phyloP scores from a whole-genome alignment of 305 asterid genomes.

The Striga hermonthica region DNA sequence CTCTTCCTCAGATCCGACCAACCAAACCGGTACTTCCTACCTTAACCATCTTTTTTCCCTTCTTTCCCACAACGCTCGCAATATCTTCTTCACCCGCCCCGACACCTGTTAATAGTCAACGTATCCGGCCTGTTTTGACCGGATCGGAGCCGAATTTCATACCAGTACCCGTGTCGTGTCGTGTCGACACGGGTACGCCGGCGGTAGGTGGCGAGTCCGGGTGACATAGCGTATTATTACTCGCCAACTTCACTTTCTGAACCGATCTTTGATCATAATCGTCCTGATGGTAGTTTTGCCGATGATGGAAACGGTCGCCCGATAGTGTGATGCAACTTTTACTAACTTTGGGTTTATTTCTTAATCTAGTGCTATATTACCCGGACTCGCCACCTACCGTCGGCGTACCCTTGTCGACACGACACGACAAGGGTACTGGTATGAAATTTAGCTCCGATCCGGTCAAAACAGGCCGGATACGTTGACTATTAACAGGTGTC shows the following conservation, averaged over 20 bases:
- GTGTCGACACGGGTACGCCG: neutral
- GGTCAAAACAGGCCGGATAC: neutral
- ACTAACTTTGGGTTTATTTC: neutral
- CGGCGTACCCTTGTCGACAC: neutral
- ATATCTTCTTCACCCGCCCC: neutral
- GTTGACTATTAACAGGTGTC: too few species aligned
- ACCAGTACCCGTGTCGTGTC: too few species aligned
- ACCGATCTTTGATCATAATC: constrained; percentile 22
- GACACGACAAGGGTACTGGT: too few species aligned
- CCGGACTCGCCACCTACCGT: neutral
- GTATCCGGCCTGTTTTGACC: neutral
- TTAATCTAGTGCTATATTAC: neutral
- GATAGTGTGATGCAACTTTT: constrained; percentile 33
- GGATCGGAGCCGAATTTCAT: too few species aligned
- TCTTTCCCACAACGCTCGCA: too few species aligned
- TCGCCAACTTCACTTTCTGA: constrained; percentile 29
- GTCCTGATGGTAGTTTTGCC: constrained; percentile 24
- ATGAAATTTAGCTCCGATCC: too few species aligned
- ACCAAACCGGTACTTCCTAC: too few species aligned
- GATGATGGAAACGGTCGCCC: constrained; percentile 47
- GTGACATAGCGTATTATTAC: too few species aligned
- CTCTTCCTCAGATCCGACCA: too few species aligned
- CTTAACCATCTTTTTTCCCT: neutral
- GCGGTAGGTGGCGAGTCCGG: neutral
- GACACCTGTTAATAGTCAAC: too few species aligned